Conservation (phyloP, 306 rosid species). For the Senna tora region DNA sequence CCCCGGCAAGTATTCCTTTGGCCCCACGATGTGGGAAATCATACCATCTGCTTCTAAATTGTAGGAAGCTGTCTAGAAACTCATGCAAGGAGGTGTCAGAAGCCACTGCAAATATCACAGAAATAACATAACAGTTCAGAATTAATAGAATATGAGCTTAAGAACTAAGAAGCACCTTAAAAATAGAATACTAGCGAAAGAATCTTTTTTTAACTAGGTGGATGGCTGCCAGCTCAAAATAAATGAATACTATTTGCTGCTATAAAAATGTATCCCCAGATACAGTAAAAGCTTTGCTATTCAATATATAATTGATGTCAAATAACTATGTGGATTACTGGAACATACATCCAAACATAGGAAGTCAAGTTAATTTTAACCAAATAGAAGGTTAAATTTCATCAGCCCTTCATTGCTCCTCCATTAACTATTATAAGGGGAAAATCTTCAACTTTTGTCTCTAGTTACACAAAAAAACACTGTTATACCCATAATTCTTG, state of each 20-base stretch:
- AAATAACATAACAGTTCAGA: not conserved
- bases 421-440: not conserved
- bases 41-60: constrained; percentile 94
- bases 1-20: constrained; percentile 82
- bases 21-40: constrained; percentile 87
- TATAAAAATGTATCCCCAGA: not conserved
- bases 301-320: not conserved
- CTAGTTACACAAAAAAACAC: not conserved
- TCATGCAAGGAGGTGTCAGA: constrained; percentile 80
- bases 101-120: constrained; percentile 64
- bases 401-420: not conserved
- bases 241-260: not conserved
- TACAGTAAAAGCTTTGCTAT: not conserved
- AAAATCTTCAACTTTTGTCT: not conserved
- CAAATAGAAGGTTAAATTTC: not conserved
- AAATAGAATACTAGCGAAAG: not conserved
- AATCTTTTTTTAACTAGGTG: not conserved
- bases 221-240: not conserved
- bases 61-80: constrained; percentile 84
- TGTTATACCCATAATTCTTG: not conserved
- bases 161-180: not conserved
- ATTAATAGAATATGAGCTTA: not conserved
- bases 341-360: not conserved
- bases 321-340: not conserved
- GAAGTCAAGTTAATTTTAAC: not conserved